Percentiles rank a stretch among this genome's conserved stretches.
Conservation (phyloP, 108 stramenopile species). For the Skeletonema costatum region DNA sequence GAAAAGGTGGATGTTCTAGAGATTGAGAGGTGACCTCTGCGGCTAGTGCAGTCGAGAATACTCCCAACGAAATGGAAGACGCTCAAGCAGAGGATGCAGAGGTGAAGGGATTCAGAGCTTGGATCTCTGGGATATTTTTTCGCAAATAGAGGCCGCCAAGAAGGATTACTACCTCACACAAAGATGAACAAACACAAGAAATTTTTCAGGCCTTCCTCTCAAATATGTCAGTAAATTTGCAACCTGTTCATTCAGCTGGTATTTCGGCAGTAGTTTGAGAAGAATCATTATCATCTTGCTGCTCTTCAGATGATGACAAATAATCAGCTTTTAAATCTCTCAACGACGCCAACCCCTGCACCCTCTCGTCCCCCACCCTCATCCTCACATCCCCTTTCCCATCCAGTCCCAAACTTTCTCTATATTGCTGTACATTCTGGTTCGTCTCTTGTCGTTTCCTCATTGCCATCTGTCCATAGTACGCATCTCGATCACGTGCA, state of each 20-base stretch:
- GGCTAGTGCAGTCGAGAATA: not conserved
- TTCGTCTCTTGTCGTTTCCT: too few relatives aligned
- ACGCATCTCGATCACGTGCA: too few relatives aligned
- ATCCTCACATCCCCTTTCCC: not conserved
- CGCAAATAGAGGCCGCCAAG: not conserved
- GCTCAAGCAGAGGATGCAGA: not conserved
- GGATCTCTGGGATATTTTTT: not conserved
- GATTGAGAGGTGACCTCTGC: not conserved
- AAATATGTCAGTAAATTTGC: too few relatives aligned
- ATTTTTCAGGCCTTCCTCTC: too few relatives aligned
- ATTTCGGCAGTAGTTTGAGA: too few relatives aligned
- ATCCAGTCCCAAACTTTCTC: too few relatives aligned
- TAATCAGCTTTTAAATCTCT: slow-evolving; percentile 1
- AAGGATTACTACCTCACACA: too few relatives aligned
- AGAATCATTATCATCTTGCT: too few relatives aligned
- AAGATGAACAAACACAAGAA: too few relatives aligned
- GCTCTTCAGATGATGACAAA: not conserved
- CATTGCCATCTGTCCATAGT: too few relatives aligned
- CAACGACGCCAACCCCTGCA: not conserved
- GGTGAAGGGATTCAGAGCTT: not conserved
- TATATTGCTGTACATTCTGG: too few relatives aligned
- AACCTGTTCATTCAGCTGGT: too few relatives aligned
- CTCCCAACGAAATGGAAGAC: not conserved
- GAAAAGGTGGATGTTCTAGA: not conserved
- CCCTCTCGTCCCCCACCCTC: not conserved